Percentiles rank a stretch among this genome's conserved stretches.
Evolutionary conservation across 1,139 yeast species (phyloP).

Genomic region (Pichia sp.): DNA sequence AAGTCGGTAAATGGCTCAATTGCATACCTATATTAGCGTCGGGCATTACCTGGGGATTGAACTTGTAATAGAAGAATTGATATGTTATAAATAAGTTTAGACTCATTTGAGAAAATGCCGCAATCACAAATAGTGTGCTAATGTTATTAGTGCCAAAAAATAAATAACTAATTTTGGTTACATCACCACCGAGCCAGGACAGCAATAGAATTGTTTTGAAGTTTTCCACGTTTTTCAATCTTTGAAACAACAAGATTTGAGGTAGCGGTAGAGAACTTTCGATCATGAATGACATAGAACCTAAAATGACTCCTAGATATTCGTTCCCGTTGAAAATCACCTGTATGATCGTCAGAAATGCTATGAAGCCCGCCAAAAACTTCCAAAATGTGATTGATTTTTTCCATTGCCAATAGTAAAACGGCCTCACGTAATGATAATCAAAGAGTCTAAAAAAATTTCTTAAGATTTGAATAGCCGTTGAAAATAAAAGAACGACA

Average conservation of each 20-base stretch:
- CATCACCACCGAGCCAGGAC: slow-evolving; percentile 88
- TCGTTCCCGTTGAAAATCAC: slow-evolving; percentile 31
- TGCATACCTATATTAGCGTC: too few relatives aligned
- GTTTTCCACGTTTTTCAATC: slow-evolving; percentile 66
- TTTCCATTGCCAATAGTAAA: slow-evolving; percentile 82
- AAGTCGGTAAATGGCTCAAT: too few relatives aligned
- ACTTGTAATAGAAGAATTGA: slow-evolving; percentile 57
- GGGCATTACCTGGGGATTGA: slow-evolving; percentile 4
- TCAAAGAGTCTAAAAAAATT: slow-evolving; percentile 46
- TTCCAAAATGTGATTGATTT: slow-evolving; percentile 56
- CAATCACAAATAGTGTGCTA: slow-evolving; percentile 60
- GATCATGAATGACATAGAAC: slow-evolving; percentile 62
- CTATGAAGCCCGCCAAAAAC: slow-evolving; percentile 45
- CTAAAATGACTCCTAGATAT: slow-evolving; percentile 50
- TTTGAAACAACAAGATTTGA: slow-evolving; percentile 65
- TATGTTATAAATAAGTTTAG: slow-evolving; percentile 70
- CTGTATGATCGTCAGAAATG: slow-evolving; percentile 36
- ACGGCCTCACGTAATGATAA: slow-evolving; percentile 58
- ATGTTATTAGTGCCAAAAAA: slow-evolving; percentile 65
- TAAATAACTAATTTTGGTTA: slow-evolving; percentile 65
- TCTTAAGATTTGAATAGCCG: neutral
- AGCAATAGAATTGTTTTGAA: slow-evolving; percentile 66
- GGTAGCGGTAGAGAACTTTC: slow-evolving; percentile 87
- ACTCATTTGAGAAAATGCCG: slow-evolving; percentile 75
- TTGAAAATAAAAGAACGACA: slow-evolving; percentile 5